Evolutionary conservation across 176 grass and related monocot species (phyloP).

Genomic region (Triticum timopheevii): DNA sequence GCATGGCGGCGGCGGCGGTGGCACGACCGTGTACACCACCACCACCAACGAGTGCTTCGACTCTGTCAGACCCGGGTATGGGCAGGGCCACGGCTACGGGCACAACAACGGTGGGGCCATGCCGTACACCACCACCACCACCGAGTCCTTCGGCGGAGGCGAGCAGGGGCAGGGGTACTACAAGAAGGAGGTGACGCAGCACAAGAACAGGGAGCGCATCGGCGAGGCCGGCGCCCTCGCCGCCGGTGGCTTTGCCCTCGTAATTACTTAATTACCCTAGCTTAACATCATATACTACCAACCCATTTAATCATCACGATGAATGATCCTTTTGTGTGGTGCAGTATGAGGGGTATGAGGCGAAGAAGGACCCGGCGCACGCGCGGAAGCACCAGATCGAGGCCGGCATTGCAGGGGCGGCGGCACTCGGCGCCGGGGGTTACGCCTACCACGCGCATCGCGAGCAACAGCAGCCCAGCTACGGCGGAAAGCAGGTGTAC

Average conservation of each 20-base stretch:
- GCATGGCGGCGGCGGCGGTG: not conserved
- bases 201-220: constrained; percentile 72
- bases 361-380: constrained; percentile 75
- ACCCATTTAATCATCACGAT: not conserved
- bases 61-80: not conserved
- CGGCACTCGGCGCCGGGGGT: constrained; percentile 55
- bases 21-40: constrained; percentile 34
- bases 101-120: not conserved
- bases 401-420: constrained; percentile 46
- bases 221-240: constrained; percentile 36
- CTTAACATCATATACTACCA: not conserved
- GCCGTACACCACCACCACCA: constrained; percentile 25
- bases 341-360: constrained; percentile 69
- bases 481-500: constrained; percentile 30
- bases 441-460: constrained; percentile 84
- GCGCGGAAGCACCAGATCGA: constrained; percentile 74
- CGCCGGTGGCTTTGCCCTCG: constrained; percentile 62
- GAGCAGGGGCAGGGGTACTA: constrained; percentile 31
- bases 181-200: constrained; percentile 58
- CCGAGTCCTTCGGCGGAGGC: constrained; percentile 13
- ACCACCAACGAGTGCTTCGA: constrained; percentile 33
- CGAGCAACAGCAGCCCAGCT: constrained; percentile 33
- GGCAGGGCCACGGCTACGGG: not conserved
- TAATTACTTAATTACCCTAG: not conserved
- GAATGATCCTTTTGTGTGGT: not conserved